A percentile compares a stretch with the other conserved stretches of the same genome.
Evolutionary conservation across 352 stramenopile genomes (phyloP).

Genomic region (Globisporangium viniferum): DNA sequence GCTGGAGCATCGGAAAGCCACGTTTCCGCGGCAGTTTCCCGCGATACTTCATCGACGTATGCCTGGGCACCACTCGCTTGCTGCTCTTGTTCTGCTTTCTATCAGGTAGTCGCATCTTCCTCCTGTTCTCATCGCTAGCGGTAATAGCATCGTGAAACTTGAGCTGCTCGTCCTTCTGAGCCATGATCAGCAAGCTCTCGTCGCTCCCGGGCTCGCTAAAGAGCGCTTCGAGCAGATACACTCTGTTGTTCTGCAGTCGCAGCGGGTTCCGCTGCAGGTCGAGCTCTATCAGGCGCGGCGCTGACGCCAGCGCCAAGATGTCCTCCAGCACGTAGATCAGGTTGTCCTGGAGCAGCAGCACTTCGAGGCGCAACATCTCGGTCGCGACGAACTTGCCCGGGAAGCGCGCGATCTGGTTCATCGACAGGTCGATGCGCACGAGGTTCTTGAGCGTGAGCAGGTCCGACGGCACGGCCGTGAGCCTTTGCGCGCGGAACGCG

Average conservation of each 20-base stretch:
- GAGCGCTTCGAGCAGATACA: slow-evolving; percentile 69
- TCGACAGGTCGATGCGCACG: slow-evolving; percentile 50
- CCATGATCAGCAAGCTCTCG: slow-evolving; percentile 33
- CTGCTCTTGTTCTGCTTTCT: not conserved
- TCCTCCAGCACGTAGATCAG: slow-evolving; percentile 65
- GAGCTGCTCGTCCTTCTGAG: slow-evolving; percentile 36
- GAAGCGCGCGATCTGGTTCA: slow-evolving; percentile 59
- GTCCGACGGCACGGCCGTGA: slow-evolving; percentile 35
- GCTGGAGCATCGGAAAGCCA: slow-evolving; percentile 65
- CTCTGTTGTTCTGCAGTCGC: slow-evolving; percentile 52
- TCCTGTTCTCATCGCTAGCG: not conserved
- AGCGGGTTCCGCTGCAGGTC: slow-evolving; percentile 57
- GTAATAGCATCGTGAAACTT: slow-evolving; percentile 13
- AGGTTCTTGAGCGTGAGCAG: slow-evolving; percentile 58
- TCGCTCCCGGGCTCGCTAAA: slow-evolving; percentile 30
- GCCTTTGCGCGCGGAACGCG: slow-evolving; percentile 30
- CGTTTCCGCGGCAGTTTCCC: slow-evolving; percentile 37
- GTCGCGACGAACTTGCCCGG: slow-evolving; percentile 39
- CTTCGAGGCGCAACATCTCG: slow-evolving; percentile 43
- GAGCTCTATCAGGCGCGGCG: slow-evolving; percentile 51
- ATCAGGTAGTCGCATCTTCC: not conserved
- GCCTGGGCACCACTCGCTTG: not conserved
- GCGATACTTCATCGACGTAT: slow-evolving; percentile 31
- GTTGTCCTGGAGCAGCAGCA: slow-evolving; percentile 54
- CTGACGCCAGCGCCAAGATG: slow-evolving; percentile 41